Evolutionary conservation across 2,329 filamentous ascomycete genomes (phyloP), one percentile per base, ranked within the genome.

Genomic region (Colletotrichum sp.): DNA sequence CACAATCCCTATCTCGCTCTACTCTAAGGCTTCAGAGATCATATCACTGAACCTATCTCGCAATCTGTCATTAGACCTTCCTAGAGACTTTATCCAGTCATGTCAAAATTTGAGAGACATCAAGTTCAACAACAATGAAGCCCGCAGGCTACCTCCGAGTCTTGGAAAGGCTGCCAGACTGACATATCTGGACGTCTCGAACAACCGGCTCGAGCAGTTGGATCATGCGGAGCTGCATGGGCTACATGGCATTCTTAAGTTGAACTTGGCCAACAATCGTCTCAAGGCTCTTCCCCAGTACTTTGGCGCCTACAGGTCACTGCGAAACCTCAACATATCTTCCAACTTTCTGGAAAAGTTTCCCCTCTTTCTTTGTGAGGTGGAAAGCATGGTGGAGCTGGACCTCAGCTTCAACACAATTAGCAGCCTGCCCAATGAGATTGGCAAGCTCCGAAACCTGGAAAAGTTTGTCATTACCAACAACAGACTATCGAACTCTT

Each of bases 331-430:
- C 75, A 98, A 98, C 81, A 89, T 99, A 65, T 98, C 96, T 1
- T 99, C 97, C 2, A 99, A 99, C 84, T 96, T 95, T 77, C 90
- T 99, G 71, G 93, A 94, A 72, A 91, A 91, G 55, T 98, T 99
- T 78, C 97, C 97, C 0, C 89, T 93, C 26, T 98, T 98, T 80
- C 88, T 99, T 26, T 96, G 95, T 84, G 90, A 95, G 28, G 87
- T 99, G 24, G 92, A 92, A 78, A 96, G 94, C 59, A 87, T 99
- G 62, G 95, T 98, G 15, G 96, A 99, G 82, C 91, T 99, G 55
- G 97, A 99, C 81, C 92, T 99, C 82, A 99, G 96, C 83, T 99
- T 99, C 90, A 99, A 99, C 83, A 92, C 93, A 55, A 98, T 99
- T 77, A 91, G 91, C 13, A 91, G 88, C 70, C 87, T 99, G 9